Evolutionary conservation across 345 rosid genomes (phyloP).

Genomic region (Ricinus communis): DNA sequence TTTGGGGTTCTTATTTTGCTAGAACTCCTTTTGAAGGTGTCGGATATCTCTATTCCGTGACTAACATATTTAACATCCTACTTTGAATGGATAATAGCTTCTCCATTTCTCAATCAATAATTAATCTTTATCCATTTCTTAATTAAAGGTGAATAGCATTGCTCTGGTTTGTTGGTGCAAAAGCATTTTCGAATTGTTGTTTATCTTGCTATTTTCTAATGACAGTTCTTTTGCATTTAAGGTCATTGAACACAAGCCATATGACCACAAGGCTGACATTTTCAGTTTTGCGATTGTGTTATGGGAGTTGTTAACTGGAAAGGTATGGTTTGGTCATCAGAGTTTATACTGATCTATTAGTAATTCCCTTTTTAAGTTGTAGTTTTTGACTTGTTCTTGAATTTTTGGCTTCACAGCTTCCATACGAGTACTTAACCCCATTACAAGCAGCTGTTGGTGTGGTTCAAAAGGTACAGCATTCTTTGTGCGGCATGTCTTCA

Average conservation of each 20-base stretch:
- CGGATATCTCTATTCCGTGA: not conserved
- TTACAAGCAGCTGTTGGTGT: slow-evolving; percentile 97
- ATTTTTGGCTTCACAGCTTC: slow-evolving; percentile 62
- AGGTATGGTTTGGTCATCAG: slow-evolving; percentile 45
- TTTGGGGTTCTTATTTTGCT: not conserved
- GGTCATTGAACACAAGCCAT: slow-evolving; percentile 96
- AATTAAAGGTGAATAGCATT: not conserved
- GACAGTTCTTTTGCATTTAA: slow-evolving; percentile 40
- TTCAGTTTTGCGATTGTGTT: slow-evolving; percentile 88
- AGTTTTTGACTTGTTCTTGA: no score
- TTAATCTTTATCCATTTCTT: slow-evolving; percentile 3
- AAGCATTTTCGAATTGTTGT: slow-evolving; percentile 2
- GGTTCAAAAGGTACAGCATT: slow-evolving; percentile 75
- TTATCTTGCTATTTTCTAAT: slow-evolving; percentile 33
- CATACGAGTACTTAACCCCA: slow-evolving; percentile 89
- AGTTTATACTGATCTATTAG: not conserved
- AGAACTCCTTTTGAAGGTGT: not conserved
- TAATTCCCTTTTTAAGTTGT: not conserved
- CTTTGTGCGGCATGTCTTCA: not conserved
- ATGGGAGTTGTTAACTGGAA: slow-evolving; percentile 93
- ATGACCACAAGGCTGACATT: slow-evolving; percentile 97
- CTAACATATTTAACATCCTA: not conserved
- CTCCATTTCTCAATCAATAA: not conserved
- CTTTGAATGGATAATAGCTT: not conserved
- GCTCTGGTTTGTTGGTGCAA: no score